Evolutionary conservation across 371 early-diverging fungal genomes (phyloP).

Genomic region (Catenaria anguillulae): DNA sequence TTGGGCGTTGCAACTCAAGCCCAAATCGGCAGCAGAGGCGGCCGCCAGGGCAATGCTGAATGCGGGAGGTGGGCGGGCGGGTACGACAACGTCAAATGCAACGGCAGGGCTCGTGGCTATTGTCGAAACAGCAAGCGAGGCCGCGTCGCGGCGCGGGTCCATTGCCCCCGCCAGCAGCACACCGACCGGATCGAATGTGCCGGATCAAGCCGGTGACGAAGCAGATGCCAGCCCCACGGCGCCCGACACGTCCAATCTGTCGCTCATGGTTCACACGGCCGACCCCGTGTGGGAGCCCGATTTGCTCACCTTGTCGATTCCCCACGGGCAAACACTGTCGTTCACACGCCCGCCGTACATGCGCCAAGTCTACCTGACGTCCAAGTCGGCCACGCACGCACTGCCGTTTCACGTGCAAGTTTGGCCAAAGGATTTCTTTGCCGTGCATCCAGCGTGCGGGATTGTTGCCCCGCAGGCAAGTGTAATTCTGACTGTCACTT

Average conservation of each 20-base stretch:
- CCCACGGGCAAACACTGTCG: background rate
- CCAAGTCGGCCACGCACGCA: background rate
- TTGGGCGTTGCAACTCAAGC: no score
- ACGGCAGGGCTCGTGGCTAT: no score
- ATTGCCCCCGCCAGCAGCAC: no score
- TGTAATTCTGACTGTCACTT: background rate
- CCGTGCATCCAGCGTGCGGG: background rate
- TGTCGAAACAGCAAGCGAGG: no score
- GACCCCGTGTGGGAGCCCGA: constrained; percentile 1
- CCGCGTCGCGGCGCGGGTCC: no score
- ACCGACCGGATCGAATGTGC: no score
- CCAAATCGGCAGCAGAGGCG: no score
- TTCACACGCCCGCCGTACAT: background rate
- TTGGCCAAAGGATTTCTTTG: background rate
- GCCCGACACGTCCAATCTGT: no score
- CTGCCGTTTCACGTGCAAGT: background rate
- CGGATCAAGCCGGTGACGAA: background rate
- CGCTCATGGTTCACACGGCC: background rate
- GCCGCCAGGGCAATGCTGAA: no score
- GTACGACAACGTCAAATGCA: no score
- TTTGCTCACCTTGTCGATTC: background rate
- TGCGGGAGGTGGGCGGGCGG: no score
- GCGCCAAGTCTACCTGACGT: background rate
- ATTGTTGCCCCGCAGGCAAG: background rate
- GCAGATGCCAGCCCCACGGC: background rate